Base-by-base conservation (phyloP, 2,329 filamentous ascomycete species). In the Exserohilum turcica region DNA sequence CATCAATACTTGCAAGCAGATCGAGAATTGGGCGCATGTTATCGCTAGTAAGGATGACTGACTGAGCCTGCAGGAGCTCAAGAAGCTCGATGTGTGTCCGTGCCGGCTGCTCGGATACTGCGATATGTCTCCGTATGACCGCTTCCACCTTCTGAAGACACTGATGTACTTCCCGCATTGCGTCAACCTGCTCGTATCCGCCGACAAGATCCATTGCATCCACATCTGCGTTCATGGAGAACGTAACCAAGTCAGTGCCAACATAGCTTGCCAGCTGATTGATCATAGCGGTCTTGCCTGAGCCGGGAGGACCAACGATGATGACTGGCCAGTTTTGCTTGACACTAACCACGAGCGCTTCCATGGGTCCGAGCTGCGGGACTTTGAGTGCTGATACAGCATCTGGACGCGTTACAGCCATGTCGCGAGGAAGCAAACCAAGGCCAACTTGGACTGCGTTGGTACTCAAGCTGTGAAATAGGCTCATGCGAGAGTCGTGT, bases 131-230 rank as follows among this genome's bases (percentile, higher is more conserved):
- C 21, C 85, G 82, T 15, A 89, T 67, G 49, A 82, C 82, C 5
- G 76, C 67, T 10, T 78, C 76, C 10, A 90, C 68, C 42, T 83
- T 78, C 21, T 78, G 73, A 6, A 88, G 68, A 59, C 85, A 80
- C n/a, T 80, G 78, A 48, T 88, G 86, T 4, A 90, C 79, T 56
- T 89, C 85, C 49, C 93, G 84, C 45, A 89, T 81, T 18, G 90
- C 86, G 70, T 99, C 94, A 15, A 91, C 87, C 75, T 99, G 94
- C 73, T 99, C 94, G 69, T 96, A 99, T 0, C 94, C 94, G 67
- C 94, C 94, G 51, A 99, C 91, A 50, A 99, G 84, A 74, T 99
- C 94, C 86, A 96, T 96, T 0, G 93, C 92, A 73, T 99, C 94
- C 38, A 96, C 90, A 65, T 99, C 95, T 6, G 92, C 88, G 70